These are phyloP conservation scores for Aureobasidium melanogenum DNA, from an alignment of 2,329 filamentous ascomycete genomes.

Conservation along the genomic window DNA sequence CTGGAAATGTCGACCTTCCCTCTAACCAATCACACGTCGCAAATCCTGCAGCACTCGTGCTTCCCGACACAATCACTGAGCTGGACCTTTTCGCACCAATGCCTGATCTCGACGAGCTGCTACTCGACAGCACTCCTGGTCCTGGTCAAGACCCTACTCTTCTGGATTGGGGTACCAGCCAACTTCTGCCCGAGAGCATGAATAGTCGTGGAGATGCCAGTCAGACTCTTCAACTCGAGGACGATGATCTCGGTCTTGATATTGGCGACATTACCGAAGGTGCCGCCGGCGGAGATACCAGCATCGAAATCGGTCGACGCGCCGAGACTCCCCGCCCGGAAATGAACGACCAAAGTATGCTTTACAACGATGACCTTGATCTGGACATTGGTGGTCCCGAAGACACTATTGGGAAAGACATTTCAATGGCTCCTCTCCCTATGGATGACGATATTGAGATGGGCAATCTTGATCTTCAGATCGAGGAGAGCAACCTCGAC, in stretches of 20 bases:
- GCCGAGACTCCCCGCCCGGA: slow-evolving; percentile 53
- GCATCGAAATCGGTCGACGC: slow-evolving; percentile 85
- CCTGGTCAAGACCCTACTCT: slow-evolving; percentile 34
- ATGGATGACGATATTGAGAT: slow-evolving; percentile 33
- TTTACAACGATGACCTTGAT: slow-evolving; percentile 51
- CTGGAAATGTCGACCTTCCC: slow-evolving; percentile 94
- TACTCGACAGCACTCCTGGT: slow-evolving; percentile 34
- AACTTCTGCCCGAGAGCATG: slow-evolving; percentile 65
- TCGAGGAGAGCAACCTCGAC: slow-evolving; percentile 32
- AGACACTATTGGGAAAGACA: slow-evolving; percentile 20
- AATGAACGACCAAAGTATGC: slow-evolving; percentile 45
- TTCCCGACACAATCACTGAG: slow-evolving; percentile 88
- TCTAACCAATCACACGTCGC: slow-evolving; percentile 61
- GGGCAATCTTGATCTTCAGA: slow-evolving; percentile 30
- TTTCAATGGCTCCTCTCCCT: slow-evolving; percentile 12
- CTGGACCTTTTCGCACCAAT: slow-evolving; percentile 72
- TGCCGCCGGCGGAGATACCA: slow-evolving; percentile 32
- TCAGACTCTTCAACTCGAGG: slow-evolving; percentile 40
- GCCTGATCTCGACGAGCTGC: slow-evolving; percentile 75
- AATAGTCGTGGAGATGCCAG: slow-evolving; percentile 36
- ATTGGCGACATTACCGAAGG: slow-evolving; percentile 42
- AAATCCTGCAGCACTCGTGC: slow-evolving; percentile 75
- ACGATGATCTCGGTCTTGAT: slow-evolving; percentile 54
- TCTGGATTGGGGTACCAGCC: slow-evolving; percentile 57
- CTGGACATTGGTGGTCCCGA: slow-evolving; percentile 36